A percentile compares a stretch with the other conserved stretches of the same genome.
These are phyloP conservation scores for Ascochyta rabiei DNA, from an alignment of 2,329 filamentous ascomycete species.

Conservation along the genomic window DNA sequence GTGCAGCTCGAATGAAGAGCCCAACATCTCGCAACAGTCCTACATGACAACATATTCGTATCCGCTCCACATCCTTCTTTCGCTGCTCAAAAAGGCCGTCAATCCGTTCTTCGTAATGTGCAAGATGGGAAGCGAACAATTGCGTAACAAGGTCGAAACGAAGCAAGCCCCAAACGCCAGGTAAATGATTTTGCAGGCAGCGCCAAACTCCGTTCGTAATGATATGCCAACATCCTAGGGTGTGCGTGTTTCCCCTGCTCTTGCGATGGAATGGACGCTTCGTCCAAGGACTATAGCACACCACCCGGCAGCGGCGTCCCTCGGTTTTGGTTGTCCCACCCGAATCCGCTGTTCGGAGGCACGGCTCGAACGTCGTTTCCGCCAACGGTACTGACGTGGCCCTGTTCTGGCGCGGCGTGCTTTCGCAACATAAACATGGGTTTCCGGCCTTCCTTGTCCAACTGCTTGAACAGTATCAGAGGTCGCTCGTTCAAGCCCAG, in stretches of 20 bases:
- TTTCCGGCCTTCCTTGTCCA: slow-evolving; percentile 96
- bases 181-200: slow-evolving; percentile 15
- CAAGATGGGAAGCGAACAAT: slow-evolving; percentile 8
- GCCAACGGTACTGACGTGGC: slow-evolving; percentile 50
- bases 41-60: not conserved
- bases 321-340: slow-evolving; percentile 32
- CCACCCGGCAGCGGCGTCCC: slow-evolving; percentile 35
- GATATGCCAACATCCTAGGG: not conserved
- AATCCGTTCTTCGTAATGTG: slow-evolving; percentile 5
- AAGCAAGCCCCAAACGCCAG: slow-evolving; percentile 13
- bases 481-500: slow-evolving; percentile 91
- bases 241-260: not conserved
- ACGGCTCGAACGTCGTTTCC: slow-evolving; percentile 41
- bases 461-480: slow-evolving; percentile 93
- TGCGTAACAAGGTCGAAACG: not conserved
- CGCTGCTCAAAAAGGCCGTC: slow-evolving; percentile 1
- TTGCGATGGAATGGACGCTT: not conserved
- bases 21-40: not conserved
- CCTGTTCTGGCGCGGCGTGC: slow-evolving; percentile 61
- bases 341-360: slow-evolving; percentile 28
- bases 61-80: not conserved
- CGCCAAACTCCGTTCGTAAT: slow-evolving; percentile 13
- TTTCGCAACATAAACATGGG: slow-evolving; percentile 98
- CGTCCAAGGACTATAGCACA: slow-evolving; percentile 15
- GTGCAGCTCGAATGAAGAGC: not conserved